phyloP scores from a whole-genome alignment of 2,329 filamentous ascomycete species.

The Cordyceps fumosorosea region DNA sequence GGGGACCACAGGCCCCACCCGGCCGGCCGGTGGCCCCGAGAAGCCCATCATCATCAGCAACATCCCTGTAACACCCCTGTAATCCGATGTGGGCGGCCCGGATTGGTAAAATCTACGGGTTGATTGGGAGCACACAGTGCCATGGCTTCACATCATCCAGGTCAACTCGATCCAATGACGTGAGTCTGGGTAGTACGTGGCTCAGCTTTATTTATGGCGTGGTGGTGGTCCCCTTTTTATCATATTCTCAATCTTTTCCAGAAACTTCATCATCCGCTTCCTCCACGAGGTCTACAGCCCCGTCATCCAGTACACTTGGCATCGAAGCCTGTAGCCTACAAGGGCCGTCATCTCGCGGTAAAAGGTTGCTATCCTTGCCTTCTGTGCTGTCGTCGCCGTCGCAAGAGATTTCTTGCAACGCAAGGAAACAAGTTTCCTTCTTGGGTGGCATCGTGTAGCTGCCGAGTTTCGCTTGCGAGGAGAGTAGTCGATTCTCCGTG shows the following conservation, averaged over 20 bases:
- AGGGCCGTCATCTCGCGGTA: conserved; percentile 19
- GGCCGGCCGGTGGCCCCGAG: neutral
- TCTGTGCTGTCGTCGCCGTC: conserved; percentile 17
- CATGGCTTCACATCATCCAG: too few species aligned
- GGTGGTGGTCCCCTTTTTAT: too few species aligned
- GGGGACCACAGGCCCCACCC: neutral
- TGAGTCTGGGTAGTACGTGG: too few species aligned
- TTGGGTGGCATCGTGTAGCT: conserved; percentile 24
- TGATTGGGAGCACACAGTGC: conserved; percentile 4
- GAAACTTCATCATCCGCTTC: conserved; percentile 14
- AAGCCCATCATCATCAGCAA: neutral
- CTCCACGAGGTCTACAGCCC: conserved; percentile 20
- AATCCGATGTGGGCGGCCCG: neutral
- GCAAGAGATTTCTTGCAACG: conserved; percentile 25
- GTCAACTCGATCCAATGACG: too few species aligned
- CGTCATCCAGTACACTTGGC: conserved; percentile 24
- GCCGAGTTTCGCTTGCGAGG: conserved; percentile 21
- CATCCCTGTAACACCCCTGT: neutral
- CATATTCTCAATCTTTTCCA: conserved; percentile 8
- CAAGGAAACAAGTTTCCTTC: conserved; percentile 26
- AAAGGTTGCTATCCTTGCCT: conserved; percentile 21
- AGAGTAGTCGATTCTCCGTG: conserved; percentile 17
- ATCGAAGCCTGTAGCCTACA: conserved; percentile 21
- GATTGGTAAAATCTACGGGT: neutral
- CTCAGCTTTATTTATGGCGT: too few species aligned